phyloP scores from a whole-genome alignment of 2,329 filamentous ascomycete genomes.

The Aspergillaceae sp. region DNA sequence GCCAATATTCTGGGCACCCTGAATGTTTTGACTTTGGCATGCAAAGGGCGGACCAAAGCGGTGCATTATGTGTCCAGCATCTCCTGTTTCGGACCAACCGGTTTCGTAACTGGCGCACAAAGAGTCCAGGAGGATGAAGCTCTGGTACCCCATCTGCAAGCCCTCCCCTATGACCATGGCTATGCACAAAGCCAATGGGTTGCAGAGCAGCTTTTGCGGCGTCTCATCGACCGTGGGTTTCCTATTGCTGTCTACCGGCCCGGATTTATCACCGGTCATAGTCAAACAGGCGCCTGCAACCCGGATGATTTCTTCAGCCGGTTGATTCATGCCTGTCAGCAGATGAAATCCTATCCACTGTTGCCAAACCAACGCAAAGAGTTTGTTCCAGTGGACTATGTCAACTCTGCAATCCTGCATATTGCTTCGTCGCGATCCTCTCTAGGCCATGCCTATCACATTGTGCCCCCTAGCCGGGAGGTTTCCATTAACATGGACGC shows the following conservation, averaged over 20 bases:
- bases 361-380: constrained; percentile 19
- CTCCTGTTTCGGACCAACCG: constrained; percentile 17
- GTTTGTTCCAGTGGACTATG: constrained; percentile 20
- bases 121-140: constrained; percentile 13
- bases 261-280: constrained; percentile 70
- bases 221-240: constrained; percentile 65
- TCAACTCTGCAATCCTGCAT: constrained; percentile 12
- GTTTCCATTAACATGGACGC: constrained; percentile 9
- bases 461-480: constrained; percentile 9
- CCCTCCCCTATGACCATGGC: constrained; percentile 54
- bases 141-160: constrained; percentile 10
- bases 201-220: constrained; percentile 56
- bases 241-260: constrained; percentile 64
- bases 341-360: constrained; percentile 44
- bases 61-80: constrained; percentile 11
- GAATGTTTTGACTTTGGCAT: constrained; percentile 62
- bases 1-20: constrained; percentile 68
- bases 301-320: constrained; percentile 80
- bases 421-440: constrained; percentile 9
- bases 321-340: constrained; percentile 69
- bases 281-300: constrained; percentile 52
- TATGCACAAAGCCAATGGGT: constrained; percentile 85
- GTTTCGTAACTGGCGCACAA: constrained; percentile 10
- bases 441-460: constrained; percentile 13
- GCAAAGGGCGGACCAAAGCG: constrained; percentile 18